A percentile compares a stretch with the other conserved stretches of the same genome.
Conservation (phyloP, 2,329 filamentous ascomycete genomes). For the Cladosporium sp. region DNA sequence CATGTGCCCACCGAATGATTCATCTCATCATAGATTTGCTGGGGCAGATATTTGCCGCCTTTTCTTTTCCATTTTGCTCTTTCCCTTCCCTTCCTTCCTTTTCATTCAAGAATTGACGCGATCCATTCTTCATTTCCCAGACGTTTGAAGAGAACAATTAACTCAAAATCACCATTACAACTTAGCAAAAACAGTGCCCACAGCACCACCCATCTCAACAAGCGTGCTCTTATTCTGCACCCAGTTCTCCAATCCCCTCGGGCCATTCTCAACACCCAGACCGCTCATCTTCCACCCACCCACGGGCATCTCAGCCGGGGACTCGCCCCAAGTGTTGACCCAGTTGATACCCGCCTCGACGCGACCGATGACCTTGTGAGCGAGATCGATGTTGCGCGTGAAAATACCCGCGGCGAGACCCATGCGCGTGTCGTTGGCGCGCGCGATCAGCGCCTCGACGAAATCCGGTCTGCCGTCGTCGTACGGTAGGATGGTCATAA, state of each 20-base stretch:
- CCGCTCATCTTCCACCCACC: slow-evolving; percentile 92
- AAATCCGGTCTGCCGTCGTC: slow-evolving; percentile 35
- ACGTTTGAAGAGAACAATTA: no score
- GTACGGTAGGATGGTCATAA: slow-evolving; percentile 78
- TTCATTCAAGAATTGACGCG: no score
- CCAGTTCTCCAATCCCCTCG: slow-evolving; percentile 75
- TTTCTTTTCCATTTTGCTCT: no score
- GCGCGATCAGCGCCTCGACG: slow-evolving; percentile 64
- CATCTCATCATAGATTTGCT: no score
- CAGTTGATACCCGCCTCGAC: slow-evolving; percentile 85
- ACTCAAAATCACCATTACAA: slow-evolving; percentile 1
- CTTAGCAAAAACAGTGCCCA: slow-evolving; percentile 61
- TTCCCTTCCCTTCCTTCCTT: no score
- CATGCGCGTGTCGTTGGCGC: slow-evolving; percentile 73
- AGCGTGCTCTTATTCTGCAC: slow-evolving; percentile 83
- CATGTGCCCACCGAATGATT: no score
- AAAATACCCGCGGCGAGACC: slow-evolving; percentile 84
- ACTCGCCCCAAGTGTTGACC: slow-evolving; percentile 94
- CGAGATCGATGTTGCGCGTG: slow-evolving; percentile 67
- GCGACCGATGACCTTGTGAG: slow-evolving; percentile 66
- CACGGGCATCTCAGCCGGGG: slow-evolving; percentile 85
- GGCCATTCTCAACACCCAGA: slow-evolving; percentile 81
- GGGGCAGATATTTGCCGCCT: no score
- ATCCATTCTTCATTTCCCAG: no score
- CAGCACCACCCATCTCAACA: slow-evolving; percentile 71